Evolutionary conservation across 2,329 filamentous ascomycete species (phyloP), one percentile per base, ranked within the genome.

Genomic region (Stagonosporopsis vannaccii): DNA sequence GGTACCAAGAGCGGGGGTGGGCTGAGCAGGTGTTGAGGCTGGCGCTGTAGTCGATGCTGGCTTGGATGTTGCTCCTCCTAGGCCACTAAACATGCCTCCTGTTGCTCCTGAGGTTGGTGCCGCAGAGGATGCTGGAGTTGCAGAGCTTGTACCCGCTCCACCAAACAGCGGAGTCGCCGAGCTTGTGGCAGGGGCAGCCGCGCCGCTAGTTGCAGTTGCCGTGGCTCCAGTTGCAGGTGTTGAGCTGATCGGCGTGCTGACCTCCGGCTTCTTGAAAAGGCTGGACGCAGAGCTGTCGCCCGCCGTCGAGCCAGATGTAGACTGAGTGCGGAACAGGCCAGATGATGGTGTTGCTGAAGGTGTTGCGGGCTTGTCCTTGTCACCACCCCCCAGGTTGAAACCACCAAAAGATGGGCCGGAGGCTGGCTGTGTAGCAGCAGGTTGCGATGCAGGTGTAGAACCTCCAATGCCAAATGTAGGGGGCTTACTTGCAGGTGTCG

Each of bases 401-500:
- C 59, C 42, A 22, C 52, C 52, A 2, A 56, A 19, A 17, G 46
- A 50, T 22, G 67, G 41, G 15, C 61, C 59, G 4, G 65, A 50
- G 8, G 68, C 35, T 19, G 70, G 62, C 48, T 73, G 69, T 22
- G 67, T 62, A 25, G 62, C 54, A 25, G 68, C 56, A 32, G 67
- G 58, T 32, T 70, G 68, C 17, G 64, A 57, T n/a, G 64, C 57
- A 28, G 71, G 56, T 39, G 70, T 63, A 22, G 62, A 56, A 20
- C 20, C 52, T 39, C 71, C 70, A n/a, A 73, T 45, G 37, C 61
- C 64, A 48, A 75, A 71, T 8, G 60, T 40, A 33, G 63, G 58
- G 12, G 68, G 60, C 50, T 71, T 75, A 61, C 54, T 69, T 28
- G 72, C 66, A 11, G 71, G 67, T 32, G 70, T 70, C 23, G 67